These are phyloP conservation scores for Chalaropsis thielavioides DNA, from an alignment of 2,329 filamentous ascomycete species.

Conservation along the genomic window DNA sequence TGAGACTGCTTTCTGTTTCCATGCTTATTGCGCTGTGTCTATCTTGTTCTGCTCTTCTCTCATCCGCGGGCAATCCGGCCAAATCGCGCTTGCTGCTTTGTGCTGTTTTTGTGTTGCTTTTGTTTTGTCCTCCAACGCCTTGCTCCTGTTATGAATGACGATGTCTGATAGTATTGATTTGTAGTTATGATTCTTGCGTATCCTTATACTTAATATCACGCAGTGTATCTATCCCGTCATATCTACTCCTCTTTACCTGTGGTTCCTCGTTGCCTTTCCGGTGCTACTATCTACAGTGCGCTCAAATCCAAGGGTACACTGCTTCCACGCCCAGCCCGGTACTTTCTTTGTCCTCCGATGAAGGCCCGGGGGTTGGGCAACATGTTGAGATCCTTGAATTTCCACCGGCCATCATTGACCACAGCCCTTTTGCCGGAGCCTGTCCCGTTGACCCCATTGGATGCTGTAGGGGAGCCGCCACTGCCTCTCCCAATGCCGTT, in stretches of 20 bases:
- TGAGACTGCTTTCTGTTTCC: neutral
- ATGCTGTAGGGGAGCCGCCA: constrained; percentile 28
- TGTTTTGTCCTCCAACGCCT: neutral
- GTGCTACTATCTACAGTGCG: constrained; percentile 28
- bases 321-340: constrained; percentile 81
- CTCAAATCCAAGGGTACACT: constrained; percentile 82
- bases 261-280: neutral
- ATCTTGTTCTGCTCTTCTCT: neutral
- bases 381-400: constrained; percentile 67
- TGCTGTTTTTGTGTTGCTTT: neutral
- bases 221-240: neutral
- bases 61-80: neutral
- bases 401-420: constrained; percentile 70
- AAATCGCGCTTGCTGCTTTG: neutral
- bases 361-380: constrained; percentile 80
- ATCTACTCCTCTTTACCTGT: neutral
- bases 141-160: neutral
- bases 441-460: constrained; percentile 22
- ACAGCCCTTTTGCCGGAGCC: constrained; percentile 30
- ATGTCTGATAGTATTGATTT: constrained; percentile 3
- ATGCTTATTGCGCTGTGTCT: neutral
- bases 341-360: constrained; percentile 56
- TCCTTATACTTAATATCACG: neutral
- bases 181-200: constrained; percentile 1
- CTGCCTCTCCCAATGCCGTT: constrained; percentile 42